Percentiles rank a stretch among this genome's conserved stretches.
Conservation (phyloP, 345 rosid species). For the Citrus medica region DNA sequence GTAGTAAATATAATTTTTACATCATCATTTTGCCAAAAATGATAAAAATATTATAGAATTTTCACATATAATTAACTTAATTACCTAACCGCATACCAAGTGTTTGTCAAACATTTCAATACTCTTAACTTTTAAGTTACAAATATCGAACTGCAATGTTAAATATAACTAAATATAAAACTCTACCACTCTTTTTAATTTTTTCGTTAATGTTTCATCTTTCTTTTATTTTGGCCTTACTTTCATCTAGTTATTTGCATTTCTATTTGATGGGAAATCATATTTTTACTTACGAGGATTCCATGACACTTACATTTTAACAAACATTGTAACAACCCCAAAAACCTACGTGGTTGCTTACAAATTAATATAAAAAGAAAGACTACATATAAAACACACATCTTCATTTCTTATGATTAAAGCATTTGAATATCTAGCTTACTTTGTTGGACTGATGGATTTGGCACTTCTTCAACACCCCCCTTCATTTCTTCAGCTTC, state of each 20-base stretch:
- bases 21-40: no score
- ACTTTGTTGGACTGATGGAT: slow-evolving; percentile 32
- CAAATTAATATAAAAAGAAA: background rate
- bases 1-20: no score
- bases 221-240: background rate
- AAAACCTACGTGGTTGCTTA: background rate
- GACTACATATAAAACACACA: background rate
- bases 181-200: background rate
- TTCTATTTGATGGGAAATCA: background rate
- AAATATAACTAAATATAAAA: background rate
- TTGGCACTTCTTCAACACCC: slow-evolving; percentile 24
- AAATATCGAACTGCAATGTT: no score
- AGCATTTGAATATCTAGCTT: slow-evolving; percentile 44
- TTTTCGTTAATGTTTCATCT: background rate
- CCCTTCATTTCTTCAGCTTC: slow-evolving; percentile 66
- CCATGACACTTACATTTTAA: slow-evolving; percentile 8
- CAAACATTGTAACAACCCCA: background rate
- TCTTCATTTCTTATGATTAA: slow-evolving; percentile 12
- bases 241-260: background rate
- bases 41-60: no score
- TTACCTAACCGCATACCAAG: accelerated
- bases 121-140: background rate
- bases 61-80: no score
- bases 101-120: no score
- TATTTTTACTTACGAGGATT: slow-evolving; percentile 5